phyloP scores from a whole-genome alignment of 2,329 filamentous ascomycete species.

The Alternaria brassicicola region DNA sequence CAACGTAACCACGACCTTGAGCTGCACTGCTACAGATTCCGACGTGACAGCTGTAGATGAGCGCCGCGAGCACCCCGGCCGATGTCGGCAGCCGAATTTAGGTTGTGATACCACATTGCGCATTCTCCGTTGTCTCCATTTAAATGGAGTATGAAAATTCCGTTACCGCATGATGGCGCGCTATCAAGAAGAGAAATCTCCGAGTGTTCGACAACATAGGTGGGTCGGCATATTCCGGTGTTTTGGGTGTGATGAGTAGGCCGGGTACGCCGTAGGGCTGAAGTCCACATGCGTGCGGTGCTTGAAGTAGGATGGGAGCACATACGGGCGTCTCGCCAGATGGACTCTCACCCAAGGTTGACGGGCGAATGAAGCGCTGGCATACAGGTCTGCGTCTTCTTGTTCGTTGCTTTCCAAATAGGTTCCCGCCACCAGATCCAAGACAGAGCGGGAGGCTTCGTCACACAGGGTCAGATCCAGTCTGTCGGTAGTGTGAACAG shows the following conservation, averaged over 20 bases:
- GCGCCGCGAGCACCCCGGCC: conserved; percentile 23
- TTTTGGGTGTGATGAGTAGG: conserved; percentile 20
- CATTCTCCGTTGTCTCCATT: not conserved
- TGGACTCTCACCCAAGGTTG: conserved; percentile 2
- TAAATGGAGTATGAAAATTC: not conserved
- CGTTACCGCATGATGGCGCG: not conserved
- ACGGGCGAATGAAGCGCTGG: conserved; percentile 7
- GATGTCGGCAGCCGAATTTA: conserved; percentile 31
- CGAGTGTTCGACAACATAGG: conserved; percentile 19
- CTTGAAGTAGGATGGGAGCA: conserved; percentile 3
- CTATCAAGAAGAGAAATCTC: conserved; percentile 13
- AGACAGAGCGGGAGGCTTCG: conserved; percentile 23
- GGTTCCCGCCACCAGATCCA: conserved; percentile 21
- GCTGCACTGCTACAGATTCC: not conserved
- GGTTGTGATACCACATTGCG: conserved; percentile 15
- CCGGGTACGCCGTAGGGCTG: conserved; percentile 22
- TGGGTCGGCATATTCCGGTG: conserved; percentile 18
- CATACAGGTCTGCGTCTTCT: not conserved
- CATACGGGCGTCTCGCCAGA: conserved; percentile 7
- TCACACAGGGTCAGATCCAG: conserved; percentile 1
- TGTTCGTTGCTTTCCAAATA: conserved; percentile 10
- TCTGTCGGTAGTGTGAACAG: not conserved
- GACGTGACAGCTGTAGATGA: conserved; percentile 30
- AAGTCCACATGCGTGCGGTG: conserved; percentile 10
- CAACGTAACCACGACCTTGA: not conserved